These are phyloP conservation scores for Penicillium dipodomyicola DNA, from an alignment of 495 filamentous ascomycete genomes.

Conservation along the genomic window DNA sequence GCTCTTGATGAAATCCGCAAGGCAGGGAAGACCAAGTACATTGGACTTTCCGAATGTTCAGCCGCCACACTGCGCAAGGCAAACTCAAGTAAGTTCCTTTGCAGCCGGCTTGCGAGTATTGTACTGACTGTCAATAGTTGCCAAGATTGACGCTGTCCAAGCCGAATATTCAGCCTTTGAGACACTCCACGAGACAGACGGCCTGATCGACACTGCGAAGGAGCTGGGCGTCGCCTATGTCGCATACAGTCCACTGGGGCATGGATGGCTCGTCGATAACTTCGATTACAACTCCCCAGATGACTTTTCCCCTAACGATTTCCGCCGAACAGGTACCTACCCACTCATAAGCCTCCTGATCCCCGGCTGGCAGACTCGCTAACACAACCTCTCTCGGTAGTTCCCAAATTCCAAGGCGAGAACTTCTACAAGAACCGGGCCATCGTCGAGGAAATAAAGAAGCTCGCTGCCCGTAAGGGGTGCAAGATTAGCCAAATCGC, in stretches of 20 bases:
- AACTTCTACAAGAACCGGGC: constrained; percentile 50
- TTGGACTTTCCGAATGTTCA: constrained; percentile 47
- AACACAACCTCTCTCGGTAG: constrained; percentile 15
- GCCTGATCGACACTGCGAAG: constrained; percentile 38
- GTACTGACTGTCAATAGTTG: constrained; percentile 32
- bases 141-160: constrained; percentile 51
- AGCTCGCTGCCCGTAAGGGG: constrained; percentile 38
- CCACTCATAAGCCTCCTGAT: neutral
- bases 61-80: constrained; percentile 45
- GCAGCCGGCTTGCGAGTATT: neutral
- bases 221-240: constrained; percentile 46
- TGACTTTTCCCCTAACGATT: constrained; percentile 46
- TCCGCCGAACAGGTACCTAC: constrained; percentile 36
- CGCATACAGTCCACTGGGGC: constrained; percentile 46
- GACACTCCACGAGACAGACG: constrained; percentile 46
- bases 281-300: constrained; percentile 44
- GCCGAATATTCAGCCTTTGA: constrained; percentile 53
- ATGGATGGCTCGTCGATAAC: constrained; percentile 47
- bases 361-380: neutral
- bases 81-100: constrained; percentile 34
- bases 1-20: constrained; percentile 47
- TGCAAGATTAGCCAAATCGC: constrained; percentile 43
- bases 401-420: constrained; percentile 49
- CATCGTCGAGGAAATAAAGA: constrained; percentile 46
- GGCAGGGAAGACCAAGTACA: constrained; percentile 48